A percentile compares a stretch with the other conserved stretches of the same genome.
phyloP scores from a whole-genome alignment of 176 grass and related monocot species.

The Oryza punctata region DNA sequence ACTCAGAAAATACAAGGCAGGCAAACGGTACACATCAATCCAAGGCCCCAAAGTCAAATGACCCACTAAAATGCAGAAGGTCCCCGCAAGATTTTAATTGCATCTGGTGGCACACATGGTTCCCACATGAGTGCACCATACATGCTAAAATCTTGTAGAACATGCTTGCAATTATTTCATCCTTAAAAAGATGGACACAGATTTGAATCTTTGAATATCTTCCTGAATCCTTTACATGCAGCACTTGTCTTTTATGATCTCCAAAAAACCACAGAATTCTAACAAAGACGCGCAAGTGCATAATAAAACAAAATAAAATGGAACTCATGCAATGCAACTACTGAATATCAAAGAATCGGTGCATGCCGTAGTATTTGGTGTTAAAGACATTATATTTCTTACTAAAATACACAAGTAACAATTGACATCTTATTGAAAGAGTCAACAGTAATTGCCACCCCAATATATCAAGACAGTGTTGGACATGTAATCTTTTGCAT shows the following conservation, averaged over 20 bases:
- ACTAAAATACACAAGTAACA: conserved; percentile 14
- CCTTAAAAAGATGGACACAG: conserved; percentile 23
- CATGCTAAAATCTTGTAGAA: conserved; percentile 41
- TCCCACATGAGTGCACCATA: conserved; percentile 41
- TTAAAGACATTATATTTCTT: conserved; percentile 9
- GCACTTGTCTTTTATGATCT: conserved; percentile 18
- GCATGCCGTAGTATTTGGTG: conserved; percentile 8
- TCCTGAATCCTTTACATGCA: conserved; percentile 16
- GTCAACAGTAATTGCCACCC: neutral
- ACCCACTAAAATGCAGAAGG: conserved; percentile 36
- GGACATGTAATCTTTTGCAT: neutral
- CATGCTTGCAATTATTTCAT: conserved; percentile 44
- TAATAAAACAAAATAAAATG: conserved; percentile 23
- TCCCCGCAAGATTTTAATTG: conserved; percentile 43
- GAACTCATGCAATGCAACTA: neutral
- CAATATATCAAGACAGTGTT: neutral
- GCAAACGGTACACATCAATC: conserved; percentile 30
- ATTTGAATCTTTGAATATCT: neutral
- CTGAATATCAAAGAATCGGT: neutral
- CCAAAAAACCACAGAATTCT: neutral
- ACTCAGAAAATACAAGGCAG: neutral
- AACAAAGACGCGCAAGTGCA: conserved; percentile 1
- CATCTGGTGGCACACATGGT: conserved; percentile 51
- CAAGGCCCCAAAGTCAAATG: conserved; percentile 29
- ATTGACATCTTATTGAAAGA: neutral